A percentile compares a stretch with the other conserved stretches of the same genome.
phyloP scores from a whole-genome alignment of 2,329 filamentous ascomycete species.

The Ophioceras dolichostomum region DNA sequence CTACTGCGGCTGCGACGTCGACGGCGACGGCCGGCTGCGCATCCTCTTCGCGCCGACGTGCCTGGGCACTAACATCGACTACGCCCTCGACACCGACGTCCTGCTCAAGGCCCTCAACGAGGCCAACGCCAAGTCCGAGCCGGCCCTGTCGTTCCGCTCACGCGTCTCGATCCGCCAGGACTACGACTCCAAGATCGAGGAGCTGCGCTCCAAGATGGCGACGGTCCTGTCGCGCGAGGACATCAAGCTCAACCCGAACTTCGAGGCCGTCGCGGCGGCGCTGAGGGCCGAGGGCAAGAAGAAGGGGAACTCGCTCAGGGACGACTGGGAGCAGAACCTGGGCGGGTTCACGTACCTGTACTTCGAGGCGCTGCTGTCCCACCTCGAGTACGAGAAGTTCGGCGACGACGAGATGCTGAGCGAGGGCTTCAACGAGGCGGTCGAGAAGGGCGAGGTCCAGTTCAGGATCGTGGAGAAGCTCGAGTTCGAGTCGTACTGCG shows the following conservation, averaged over 20 bases:
- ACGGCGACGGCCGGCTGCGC: constrained; percentile 31
- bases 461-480: constrained; percentile 35
- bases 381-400: constrained; percentile 7
- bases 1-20: constrained; percentile 28
- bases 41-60: constrained; percentile 30
- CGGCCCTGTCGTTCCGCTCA: constrained; percentile 26
- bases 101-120: constrained; percentile 32
- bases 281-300: constrained; percentile 20
- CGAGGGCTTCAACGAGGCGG: constrained; percentile 33
- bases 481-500: constrained; percentile 26
- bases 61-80: constrained; percentile 32
- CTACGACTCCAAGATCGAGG: constrained; percentile 29
- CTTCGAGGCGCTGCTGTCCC: constrained; percentile 23
- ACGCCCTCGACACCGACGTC: constrained; percentile 21
- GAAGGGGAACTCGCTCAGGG: constrained; percentile 15
- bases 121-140: constrained; percentile 18
- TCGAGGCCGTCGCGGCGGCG: constrained; percentile 27
- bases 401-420: constrained; percentile 29
- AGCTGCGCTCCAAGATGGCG: constrained; percentile 23
- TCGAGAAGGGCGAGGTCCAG: constrained; percentile 27
- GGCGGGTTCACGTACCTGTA: constrained; percentile 27
- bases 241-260: constrained; percentile 34
- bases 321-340: constrained; percentile 31
- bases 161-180: constrained; percentile 28
- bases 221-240: constrained; percentile 22